These are phyloP conservation scores for Chaetomium strumarium DNA, from an alignment of 2,329 filamentous ascomycete species.

Conservation along the genomic window DNA sequence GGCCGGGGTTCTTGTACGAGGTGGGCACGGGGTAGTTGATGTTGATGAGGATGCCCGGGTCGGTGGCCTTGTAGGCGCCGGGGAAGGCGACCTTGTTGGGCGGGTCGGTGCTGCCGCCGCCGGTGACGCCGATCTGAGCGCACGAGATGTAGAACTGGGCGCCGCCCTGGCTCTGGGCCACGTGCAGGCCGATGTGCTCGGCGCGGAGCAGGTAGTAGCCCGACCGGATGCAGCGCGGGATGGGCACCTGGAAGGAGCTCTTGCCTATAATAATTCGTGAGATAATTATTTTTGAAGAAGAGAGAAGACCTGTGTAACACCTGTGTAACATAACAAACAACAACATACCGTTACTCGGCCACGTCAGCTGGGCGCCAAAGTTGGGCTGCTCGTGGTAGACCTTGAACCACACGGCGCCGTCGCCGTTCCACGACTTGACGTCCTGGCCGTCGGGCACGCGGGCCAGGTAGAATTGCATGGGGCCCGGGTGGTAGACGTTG, in stretches of 20 bases:
- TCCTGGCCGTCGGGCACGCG: slow-evolving; percentile 34
- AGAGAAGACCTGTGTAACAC: too few species aligned
- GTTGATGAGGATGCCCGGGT: slow-evolving; percentile 40
- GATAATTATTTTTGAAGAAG: too few species aligned
- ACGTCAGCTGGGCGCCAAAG: slow-evolving; percentile 35
- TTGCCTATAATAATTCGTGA: slow-evolving; percentile 24
- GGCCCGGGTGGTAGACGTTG: slow-evolving; percentile 37
- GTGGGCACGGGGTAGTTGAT: slow-evolving; percentile 39
- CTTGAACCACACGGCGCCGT: slow-evolving; percentile 39
- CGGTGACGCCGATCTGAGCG: slow-evolving; percentile 37
- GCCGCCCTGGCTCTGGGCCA: slow-evolving; percentile 34
- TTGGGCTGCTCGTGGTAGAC: slow-evolving; percentile 39
- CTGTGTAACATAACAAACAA: too few species aligned
- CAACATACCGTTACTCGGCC: slow-evolving; percentile 35
- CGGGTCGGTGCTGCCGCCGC: slow-evolving; percentile 34
- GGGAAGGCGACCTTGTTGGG: slow-evolving; percentile 37
- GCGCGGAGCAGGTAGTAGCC: slow-evolving; percentile 44
- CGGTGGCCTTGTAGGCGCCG: slow-evolving; percentile 36
- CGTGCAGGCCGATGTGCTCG: slow-evolving; percentile 44
- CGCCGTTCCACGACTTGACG: slow-evolving; percentile 33
- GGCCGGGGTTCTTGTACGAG: slow-evolving; percentile 31
- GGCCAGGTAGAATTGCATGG: slow-evolving; percentile 36
- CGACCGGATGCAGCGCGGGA: slow-evolving; percentile 38
- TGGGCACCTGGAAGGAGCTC: slow-evolving; percentile 34
- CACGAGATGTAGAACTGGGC: slow-evolving; percentile 44